Evolutionary conservation across 208 protist genomes (phyloP), one percentile per base, ranked within the genome.

Genomic region (Wallacemonas rigidus): DNA sequence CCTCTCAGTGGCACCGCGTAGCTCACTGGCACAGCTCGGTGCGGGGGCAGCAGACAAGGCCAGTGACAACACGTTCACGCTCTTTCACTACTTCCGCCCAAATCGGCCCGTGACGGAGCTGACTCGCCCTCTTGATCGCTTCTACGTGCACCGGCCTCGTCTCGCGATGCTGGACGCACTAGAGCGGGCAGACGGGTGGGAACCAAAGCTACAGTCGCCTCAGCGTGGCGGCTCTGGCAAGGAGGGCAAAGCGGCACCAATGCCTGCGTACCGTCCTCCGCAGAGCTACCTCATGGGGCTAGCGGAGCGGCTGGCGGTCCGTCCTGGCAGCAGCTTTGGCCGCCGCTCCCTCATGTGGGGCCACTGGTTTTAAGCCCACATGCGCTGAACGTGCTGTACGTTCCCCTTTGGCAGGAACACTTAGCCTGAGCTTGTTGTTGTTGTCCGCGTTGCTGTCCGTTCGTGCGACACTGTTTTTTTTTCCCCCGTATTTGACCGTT

Each of bases 231-330:
- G 45, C 26, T 26, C 26, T 50, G 45, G 36, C 3, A 11, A 48
- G 44, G 26, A 55, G n/a, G 61, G 7, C 43, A 72, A 70, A 65
- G 67, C 81, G 14, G 81, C 91, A 7, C 84, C 89, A 1, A 75
- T 90, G 43, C 81, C 78, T 8, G 69, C 73, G 4, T 96, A 93
- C 75, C 67, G 69, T 1, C 88, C 92, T 3, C 92, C 92, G 1
- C 86, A 91, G 69, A 92, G 82, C 64, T 96, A 96, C 72, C 68
- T 95, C 51, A 94, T 94, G 88, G 92, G 92, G 8, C 79, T 96
- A 0, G 89, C 92, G 11, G 92, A 96, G 74, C 87, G 92, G 6
- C 67, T 93, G 47, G 92, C 82, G 2, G 88, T 96, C 35, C 75
- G 86, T 3, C 92, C 92, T 7, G 92, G 92, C 58, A 83, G 76